These are phyloP conservation scores for Ogataea degrootiae DNA, from an alignment of 805 yeast genomes.

Conservation along the genomic window DNA sequence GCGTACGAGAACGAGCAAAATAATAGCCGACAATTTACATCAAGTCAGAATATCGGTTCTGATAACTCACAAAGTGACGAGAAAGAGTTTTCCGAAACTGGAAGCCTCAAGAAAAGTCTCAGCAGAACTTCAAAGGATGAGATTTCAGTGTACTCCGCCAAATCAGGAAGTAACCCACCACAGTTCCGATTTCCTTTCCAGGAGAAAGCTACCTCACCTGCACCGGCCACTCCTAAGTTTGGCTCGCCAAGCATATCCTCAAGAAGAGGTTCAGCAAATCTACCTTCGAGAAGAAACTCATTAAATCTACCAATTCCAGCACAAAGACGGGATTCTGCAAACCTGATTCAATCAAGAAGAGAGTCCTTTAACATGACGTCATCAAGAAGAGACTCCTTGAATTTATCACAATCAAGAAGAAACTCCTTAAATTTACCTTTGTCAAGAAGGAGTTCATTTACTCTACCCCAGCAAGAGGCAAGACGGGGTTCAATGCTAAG, in stretches of 20 bases:
- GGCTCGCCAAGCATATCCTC: slow-evolving; percentile 12
- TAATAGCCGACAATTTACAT: no score
- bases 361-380: slow-evolving; percentile 1
- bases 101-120: slow-evolving; percentile 2
- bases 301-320: background rate
- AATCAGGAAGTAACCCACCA: slow-evolving; percentile 33
- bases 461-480: slow-evolving; percentile 7
- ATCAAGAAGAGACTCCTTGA: slow-evolving; percentile 6
- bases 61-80: slow-evolving; percentile 1
- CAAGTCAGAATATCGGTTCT: no score
- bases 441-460: slow-evolving; percentile 19
- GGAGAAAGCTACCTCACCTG: slow-evolving; percentile 30
- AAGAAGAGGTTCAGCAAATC: slow-evolving; percentile 16
- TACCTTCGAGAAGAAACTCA: slow-evolving; percentile 16
- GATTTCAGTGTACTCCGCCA: slow-evolving; percentile 1
- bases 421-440: slow-evolving; percentile 10
- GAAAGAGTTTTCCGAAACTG: slow-evolving; percentile 7
- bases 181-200: slow-evolving; percentile 70
- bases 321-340: slow-evolving; percentile 14
- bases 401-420: slow-evolving; percentile 14
- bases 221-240: slow-evolving; percentile 11
- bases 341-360: slow-evolving; percentile 3
- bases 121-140: slow-evolving; percentile 14
- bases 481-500: slow-evolving; percentile 18
- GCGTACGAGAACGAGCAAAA: background rate